phyloP scores from a whole-genome alignment of 2,329 filamentous ascomycete species.

The Macrophomina phaseolina region DNA sequence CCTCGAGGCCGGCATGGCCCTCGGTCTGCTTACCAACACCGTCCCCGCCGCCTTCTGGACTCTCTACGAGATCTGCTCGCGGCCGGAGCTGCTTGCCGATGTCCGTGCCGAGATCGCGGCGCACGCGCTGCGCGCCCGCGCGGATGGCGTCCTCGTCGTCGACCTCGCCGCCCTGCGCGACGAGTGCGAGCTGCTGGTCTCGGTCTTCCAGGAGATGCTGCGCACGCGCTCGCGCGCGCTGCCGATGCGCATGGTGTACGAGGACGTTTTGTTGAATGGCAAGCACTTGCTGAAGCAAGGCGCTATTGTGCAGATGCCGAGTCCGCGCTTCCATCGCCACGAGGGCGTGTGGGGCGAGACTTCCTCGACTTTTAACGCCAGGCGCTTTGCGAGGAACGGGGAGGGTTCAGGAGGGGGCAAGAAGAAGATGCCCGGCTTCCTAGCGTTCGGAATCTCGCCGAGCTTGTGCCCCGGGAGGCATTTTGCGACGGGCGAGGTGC shows the following conservation, averaged over 20 bases:
- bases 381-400: conserved; percentile 38
- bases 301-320: conserved; percentile 44
- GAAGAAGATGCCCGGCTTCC: conserved; percentile 37
- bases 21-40: conserved; percentile 51
- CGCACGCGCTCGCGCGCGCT: conserved; percentile 47
- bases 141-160: conserved; percentile 30
- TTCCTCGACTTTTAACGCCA: conserved; percentile 38
- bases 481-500: conserved; percentile 44
- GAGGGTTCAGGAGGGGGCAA: not conserved
- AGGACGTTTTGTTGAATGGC: conserved; percentile 42
- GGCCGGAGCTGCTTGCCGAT: conserved; percentile 37
- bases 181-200: conserved; percentile 47
- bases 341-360: conserved; percentile 40
- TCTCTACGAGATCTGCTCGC: conserved; percentile 45
- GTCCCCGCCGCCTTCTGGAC: conserved; percentile 50
- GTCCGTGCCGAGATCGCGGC: conserved; percentile 41
- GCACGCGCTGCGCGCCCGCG: conserved; percentile 15
- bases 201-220: conserved; percentile 51
- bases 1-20: conserved; percentile 49
- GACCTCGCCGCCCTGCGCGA: conserved; percentile 44
- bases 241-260: conserved; percentile 44
- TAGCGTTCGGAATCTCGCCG: conserved; percentile 43
- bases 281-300: conserved; percentile 46
- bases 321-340: conserved; percentile 40
- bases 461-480: conserved; percentile 47